Evolutionary conservation across 2,329 filamentous ascomycete species (phyloP).

Genomic region (Tolypocladium ovalisporum): DNA sequence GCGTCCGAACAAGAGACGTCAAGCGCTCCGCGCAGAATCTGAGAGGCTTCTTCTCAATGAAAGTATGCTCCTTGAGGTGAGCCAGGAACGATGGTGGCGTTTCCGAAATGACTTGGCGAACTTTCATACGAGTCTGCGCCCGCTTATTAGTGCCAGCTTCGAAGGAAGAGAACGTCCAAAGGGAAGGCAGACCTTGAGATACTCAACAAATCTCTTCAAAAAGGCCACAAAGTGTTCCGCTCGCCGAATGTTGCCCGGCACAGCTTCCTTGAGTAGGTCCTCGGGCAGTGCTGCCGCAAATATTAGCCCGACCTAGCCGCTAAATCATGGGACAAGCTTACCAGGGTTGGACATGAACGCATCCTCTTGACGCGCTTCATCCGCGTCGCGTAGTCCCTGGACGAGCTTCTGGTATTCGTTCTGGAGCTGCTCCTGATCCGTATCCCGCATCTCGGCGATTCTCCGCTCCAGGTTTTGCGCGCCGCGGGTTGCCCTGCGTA

Average conservation of each 20-base stretch:
- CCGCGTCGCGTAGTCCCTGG: constrained; percentile 77
- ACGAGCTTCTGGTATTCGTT: constrained; percentile 94
- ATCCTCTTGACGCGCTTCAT: constrained; percentile 84
- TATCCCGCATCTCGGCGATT: constrained; percentile 91
- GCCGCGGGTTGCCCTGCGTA: constrained; percentile 81
- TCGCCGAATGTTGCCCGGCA: constrained; percentile 90
- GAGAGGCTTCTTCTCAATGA: constrained; percentile 92
- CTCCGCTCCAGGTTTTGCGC: constrained; percentile 84
- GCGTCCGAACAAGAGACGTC: constrained; percentile 84
- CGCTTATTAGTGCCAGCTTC: not conserved
- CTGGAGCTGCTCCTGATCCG: constrained; percentile 86
- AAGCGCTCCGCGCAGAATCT: constrained; percentile 90
- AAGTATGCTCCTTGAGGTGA: constrained; percentile 90
- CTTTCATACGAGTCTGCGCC: constrained; percentile 89
- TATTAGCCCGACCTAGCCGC: constrained; percentile 8
- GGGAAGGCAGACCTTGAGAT: constrained; percentile 53
- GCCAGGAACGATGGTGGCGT: constrained; percentile 88
- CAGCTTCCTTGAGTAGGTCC: constrained; percentile 87
- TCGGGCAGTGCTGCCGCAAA: constrained; percentile 63
- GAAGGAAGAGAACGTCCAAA: not conserved
- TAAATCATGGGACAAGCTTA: constrained; percentile 13
- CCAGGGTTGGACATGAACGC: constrained; percentile 92
- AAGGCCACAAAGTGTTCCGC: constrained; percentile 96
- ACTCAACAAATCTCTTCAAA: constrained; percentile 93
- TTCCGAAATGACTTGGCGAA: constrained; percentile 92